These are phyloP conservation scores for Candida koratica DNA, from an alignment of 805 yeast genomes.

Conservation along the genomic window DNA sequence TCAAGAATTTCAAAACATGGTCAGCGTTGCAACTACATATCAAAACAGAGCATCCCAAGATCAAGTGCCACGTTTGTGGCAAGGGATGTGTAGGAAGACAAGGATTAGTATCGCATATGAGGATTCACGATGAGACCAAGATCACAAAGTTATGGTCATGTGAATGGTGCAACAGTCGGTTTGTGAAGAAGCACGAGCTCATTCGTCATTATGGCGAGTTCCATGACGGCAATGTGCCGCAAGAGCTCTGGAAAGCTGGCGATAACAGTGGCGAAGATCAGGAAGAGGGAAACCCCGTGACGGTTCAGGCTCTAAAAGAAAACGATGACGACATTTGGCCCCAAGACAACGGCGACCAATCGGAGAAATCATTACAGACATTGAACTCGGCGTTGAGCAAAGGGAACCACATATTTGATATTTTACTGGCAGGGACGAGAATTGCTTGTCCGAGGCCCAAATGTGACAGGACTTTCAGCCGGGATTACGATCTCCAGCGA, in stretches of 20 bases:
- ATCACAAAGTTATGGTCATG: constrained; percentile 68
- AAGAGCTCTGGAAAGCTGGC: constrained; percentile 24
- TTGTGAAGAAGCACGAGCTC: constrained; percentile 54
- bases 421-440: constrained; percentile 37
- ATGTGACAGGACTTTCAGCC: constrained; percentile 53
- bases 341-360: constrained; percentile 6
- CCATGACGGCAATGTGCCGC: constrained; percentile 42
- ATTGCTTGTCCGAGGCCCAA: constrained; percentile 45
- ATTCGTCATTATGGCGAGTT: constrained; percentile 50
- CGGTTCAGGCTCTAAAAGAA: not conserved
- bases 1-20: constrained; percentile 62
- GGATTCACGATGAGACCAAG: constrained; percentile 51
- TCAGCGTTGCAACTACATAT: constrained; percentile 68
- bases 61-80: constrained; percentile 61
- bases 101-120: constrained; percentile 72
- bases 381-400: constrained; percentile 14
- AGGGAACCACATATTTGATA: constrained; percentile 28
- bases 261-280: constrained; percentile 21
- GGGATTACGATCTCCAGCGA: constrained; percentile 44
- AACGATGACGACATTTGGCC: constrained; percentile 13
- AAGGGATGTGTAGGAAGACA: constrained; percentile 68
- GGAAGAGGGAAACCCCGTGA: not conserved
- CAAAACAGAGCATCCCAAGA: constrained; percentile 67
- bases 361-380: constrained; percentile 11
- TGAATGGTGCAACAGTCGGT: constrained; percentile 47